These are phyloP conservation scores for Thalassia testudinum DNA, from an alignment of 116 monocot species.

Conservation along the genomic window DNA sequence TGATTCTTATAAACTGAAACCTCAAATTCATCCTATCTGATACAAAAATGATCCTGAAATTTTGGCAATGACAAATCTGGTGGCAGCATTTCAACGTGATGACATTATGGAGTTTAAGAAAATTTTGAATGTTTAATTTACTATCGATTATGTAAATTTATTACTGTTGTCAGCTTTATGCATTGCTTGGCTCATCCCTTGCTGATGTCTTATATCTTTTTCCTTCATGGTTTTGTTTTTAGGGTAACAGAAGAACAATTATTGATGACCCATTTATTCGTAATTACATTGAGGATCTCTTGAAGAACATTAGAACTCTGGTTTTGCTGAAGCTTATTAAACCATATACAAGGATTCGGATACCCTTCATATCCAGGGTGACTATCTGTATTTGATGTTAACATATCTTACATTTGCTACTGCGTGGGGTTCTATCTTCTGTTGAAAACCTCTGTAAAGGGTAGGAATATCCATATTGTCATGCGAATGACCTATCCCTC, in stretches of 20 bases:
- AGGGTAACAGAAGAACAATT: slow-evolving; percentile 95
- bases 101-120: slow-evolving; percentile 98
- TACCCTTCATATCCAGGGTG: slow-evolving; percentile 97
- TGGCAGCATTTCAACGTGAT: slow-evolving; percentile 93
- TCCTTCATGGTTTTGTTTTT: slow-evolving; percentile 3
- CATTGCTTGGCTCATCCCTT: no score
- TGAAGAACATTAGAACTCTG: slow-evolving; percentile 95
- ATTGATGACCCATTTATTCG: slow-evolving; percentile 99
- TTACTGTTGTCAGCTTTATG: no score
- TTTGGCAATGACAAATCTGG: slow-evolving; percentile 98
- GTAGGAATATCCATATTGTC: no score
- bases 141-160: no score
- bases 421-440: no score
- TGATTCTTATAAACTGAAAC: not conserved
- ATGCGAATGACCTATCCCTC: no score
- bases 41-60: slow-evolving; percentile 99
- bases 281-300: slow-evolving; percentile 96
- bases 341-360: slow-evolving; percentile 91
- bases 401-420: no score
- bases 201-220: no score
- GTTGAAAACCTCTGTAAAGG: no score
- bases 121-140: slow-evolving; percentile 69
- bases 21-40: slow-evolving; percentile 16
- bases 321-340: slow-evolving; percentile 96
- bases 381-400: not conserved